These are phyloP conservation scores for Mycena alexandri DNA, from an alignment of 768 basidiomycete species.

Conservation along the genomic window DNA sequence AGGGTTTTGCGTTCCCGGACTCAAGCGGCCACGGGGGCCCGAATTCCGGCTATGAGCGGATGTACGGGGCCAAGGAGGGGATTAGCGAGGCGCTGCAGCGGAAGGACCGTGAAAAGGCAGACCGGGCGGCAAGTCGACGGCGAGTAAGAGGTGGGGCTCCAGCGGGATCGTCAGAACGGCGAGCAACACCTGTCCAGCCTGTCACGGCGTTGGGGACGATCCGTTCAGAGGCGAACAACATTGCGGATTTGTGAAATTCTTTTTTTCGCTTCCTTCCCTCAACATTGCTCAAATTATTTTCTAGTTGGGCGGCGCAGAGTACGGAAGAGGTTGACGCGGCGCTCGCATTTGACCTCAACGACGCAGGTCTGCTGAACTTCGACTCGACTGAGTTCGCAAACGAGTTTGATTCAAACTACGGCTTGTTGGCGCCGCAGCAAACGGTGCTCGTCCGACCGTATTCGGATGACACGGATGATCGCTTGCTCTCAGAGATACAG, in stretches of 20 bases:
- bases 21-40: slow-evolving; percentile 30
- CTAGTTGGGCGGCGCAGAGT: slow-evolving; percentile 54
- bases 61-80: slow-evolving; percentile 49
- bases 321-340: slow-evolving; percentile 37
- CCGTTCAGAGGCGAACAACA: slow-evolving; percentile 62
- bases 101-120: slow-evolving; percentile 77
- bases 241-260: slow-evolving; percentile 70
- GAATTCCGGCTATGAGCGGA: slow-evolving; percentile 42
- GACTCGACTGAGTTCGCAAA: slow-evolving; percentile 53
- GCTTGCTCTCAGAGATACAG: slow-evolving; percentile 85
- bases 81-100: slow-evolving; percentile 82
- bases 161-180: slow-evolving; percentile 26
- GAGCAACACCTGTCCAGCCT: slow-evolving; percentile 23
- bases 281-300: neutral
- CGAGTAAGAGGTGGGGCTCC: slow-evolving; percentile 81
- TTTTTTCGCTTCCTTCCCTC: neutral
- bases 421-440: slow-evolving; percentile 81
- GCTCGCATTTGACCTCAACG: slow-evolving; percentile 44
- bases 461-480: slow-evolving; percentile 93
- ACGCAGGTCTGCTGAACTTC: slow-evolving; percentile 51
- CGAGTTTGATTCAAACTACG: slow-evolving; percentile 85
- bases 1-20: slow-evolving; percentile 44
- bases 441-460: slow-evolving; percentile 90
- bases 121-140: slow-evolving; percentile 73
- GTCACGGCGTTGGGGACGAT: slow-evolving; percentile 48